Evolutionary conservation across 2,329 filamentous ascomycete genomes (phyloP).

Genomic region (Cladosporium sphaerospermum): DNA sequence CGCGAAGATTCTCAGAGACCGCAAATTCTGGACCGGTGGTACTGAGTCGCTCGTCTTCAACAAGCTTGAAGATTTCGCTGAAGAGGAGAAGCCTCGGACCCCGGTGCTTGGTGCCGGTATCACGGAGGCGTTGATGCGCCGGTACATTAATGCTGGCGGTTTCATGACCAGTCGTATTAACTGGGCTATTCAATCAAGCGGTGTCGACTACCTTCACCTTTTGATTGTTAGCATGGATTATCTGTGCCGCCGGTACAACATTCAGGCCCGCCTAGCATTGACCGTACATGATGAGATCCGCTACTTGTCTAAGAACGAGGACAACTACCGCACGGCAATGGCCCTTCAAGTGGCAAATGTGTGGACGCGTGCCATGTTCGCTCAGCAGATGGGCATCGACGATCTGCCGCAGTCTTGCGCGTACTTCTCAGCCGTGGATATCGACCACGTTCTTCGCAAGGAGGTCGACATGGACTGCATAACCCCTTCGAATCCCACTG

Average conservation of each 20-base stretch:
- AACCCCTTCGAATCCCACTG: conserved; percentile 73
- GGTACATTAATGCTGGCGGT: conserved; percentile 72
- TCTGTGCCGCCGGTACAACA: conserved; percentile 74
- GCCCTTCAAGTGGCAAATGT: conserved; percentile 89
- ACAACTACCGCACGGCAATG: conserved; percentile 85
- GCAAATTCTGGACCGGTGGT: conserved; percentile 87
- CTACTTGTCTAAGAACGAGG: conserved; percentile 77
- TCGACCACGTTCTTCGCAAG: conserved; percentile 92
- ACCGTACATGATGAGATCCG: conserved; percentile 98
- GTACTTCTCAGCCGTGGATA: conserved; percentile 92
- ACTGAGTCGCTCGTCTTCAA: conserved; percentile 99
- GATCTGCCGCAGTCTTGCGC: conserved; percentile 91
- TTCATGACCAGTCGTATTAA: conserved; percentile 97
- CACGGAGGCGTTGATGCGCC: conserved; percentile 86
- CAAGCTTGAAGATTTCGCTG: conserved; percentile 93
- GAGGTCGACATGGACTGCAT: conserved; percentile 98
- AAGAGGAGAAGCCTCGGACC: conserved; percentile 84
- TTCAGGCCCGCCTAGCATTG: conserved; percentile 78
- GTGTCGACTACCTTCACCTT: conserved; percentile 93
- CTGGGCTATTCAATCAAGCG: conserved; percentile 97
- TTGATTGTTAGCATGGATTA: conserved; percentile 94
- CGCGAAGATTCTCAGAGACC: conserved; percentile 63
- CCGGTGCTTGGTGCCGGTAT: conserved; percentile 92
- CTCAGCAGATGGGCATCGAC: conserved; percentile 91
- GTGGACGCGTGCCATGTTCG: conserved; percentile 97